Percentiles rank a stretch among this genome's conserved stretches.
phyloP scores from a whole-genome alignment of 768 basidiomycete genomes.

The Auricularia heimuer region DNA sequence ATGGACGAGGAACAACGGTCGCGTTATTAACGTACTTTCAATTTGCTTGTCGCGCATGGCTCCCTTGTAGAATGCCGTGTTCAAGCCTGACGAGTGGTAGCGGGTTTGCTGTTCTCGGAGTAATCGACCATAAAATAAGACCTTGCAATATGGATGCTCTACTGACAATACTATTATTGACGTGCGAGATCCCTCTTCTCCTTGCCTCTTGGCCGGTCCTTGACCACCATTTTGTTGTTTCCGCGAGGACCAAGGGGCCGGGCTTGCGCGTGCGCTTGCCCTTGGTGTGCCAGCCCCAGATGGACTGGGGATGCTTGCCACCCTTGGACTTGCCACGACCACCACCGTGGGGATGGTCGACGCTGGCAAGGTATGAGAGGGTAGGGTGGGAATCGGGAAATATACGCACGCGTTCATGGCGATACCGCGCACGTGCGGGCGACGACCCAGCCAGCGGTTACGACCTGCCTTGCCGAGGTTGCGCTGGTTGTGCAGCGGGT shows the following conservation, averaged over 20 bases:
- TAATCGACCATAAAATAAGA: background rate
- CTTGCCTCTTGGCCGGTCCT: slow-evolving; percentile 71
- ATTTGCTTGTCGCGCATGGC: background rate
- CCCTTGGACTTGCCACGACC: slow-evolving; percentile 97
- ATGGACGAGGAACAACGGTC: too few species aligned
- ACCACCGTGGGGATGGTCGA: slow-evolving; percentile 93
- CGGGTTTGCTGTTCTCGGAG: too few species aligned
- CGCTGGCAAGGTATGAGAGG: slow-evolving; percentile 29
- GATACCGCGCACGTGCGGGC: slow-evolving; percentile 85
- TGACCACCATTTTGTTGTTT: slow-evolving; percentile 83
- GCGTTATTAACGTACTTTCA: too few species aligned
- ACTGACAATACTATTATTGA: background rate
- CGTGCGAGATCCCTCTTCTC: slow-evolving; percentile 28
- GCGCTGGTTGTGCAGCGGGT: slow-evolving; percentile 77
- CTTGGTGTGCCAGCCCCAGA: slow-evolving; percentile 90
- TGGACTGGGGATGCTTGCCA: slow-evolving; percentile 84
- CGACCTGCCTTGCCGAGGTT: slow-evolving; percentile 89
- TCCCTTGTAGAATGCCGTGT: too few species aligned
- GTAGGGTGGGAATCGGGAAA: background rate
- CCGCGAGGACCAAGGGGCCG: slow-evolving; percentile 81
- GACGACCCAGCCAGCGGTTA: slow-evolving; percentile 72
- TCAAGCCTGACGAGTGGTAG: too few species aligned
- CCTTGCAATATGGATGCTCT: background rate
- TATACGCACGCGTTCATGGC: slow-evolving; percentile 86
- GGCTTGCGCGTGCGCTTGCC: slow-evolving; percentile 89